phyloP scores from a whole-genome alignment of 2,329 filamentous ascomycete genomes.

The Colletotrichum echinochloae region DNA sequence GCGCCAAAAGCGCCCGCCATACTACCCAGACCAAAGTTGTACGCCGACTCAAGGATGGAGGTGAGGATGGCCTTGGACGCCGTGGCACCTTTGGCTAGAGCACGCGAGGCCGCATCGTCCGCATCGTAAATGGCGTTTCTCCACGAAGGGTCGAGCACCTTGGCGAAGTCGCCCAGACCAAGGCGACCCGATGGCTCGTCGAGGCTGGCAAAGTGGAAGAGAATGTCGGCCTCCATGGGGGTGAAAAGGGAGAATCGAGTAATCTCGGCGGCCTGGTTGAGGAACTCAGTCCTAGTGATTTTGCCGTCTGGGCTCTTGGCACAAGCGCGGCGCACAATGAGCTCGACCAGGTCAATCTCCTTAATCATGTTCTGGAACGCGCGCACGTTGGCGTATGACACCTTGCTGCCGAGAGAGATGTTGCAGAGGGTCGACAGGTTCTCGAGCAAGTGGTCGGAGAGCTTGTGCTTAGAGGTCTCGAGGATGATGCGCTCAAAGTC shows the following conservation, averaged over 20 bases:
- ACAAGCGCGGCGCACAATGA: constrained; percentile 90
- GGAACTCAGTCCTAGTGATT: constrained; percentile 93
- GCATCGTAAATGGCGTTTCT: constrained; percentile 69
- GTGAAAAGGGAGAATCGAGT: constrained; percentile 97
- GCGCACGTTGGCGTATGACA: constrained; percentile 96
- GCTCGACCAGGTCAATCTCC: constrained; percentile 97
- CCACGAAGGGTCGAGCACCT: constrained; percentile 96
- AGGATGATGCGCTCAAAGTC: constrained; percentile 97
- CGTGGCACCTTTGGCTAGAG: constrained; percentile 61
- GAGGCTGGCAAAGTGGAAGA: constrained; percentile 97
- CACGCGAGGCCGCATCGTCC: constrained; percentile 56
- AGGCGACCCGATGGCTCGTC: constrained; percentile 90
- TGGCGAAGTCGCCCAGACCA: constrained; percentile 86
- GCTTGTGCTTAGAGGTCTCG: constrained; percentile 93
- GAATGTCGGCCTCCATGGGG: constrained; percentile 97
- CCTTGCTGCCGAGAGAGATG: constrained; percentile 90
- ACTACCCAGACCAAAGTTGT: constrained; percentile 92
- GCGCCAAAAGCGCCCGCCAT: constrained; percentile 96
- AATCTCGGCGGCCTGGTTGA: constrained; percentile 91
- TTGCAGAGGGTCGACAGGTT: constrained; percentile 95
- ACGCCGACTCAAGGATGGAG: constrained; percentile 78
- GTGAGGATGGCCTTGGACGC: constrained; percentile 63
- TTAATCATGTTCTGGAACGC: constrained; percentile 98
- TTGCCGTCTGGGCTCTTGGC: constrained; percentile 87
- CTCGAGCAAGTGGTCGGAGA: constrained; percentile 93